Percentiles rank a stretch among this genome's conserved stretches.
Conservation (phyloP, 2,329 filamentous ascomycete species). For the Albophoma yamanashiensis region DNA sequence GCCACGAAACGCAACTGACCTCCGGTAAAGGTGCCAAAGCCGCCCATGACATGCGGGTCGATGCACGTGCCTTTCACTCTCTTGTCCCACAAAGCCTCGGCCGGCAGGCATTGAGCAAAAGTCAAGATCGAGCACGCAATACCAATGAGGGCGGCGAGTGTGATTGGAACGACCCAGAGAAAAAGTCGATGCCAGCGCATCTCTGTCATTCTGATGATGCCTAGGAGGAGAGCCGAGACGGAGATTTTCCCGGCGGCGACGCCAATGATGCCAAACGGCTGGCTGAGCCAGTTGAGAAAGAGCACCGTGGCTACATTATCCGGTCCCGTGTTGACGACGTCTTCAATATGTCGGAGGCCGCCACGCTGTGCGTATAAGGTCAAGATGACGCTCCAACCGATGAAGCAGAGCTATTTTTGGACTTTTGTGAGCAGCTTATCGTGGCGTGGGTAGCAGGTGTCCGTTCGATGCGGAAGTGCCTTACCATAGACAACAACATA, state of each 20-base stretch:
- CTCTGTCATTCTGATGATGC: conserved; percentile 8
- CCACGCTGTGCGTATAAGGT: conserved; percentile 9
- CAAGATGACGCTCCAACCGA: conserved; percentile 8
- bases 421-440: background rate
- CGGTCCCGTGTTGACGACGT: conserved; percentile 6
- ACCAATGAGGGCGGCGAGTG: conserved; percentile 7
- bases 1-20: conserved; percentile 1
- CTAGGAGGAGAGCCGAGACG: conserved; percentile 9
- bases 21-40: conserved; percentile 10
- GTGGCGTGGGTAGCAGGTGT: background rate
- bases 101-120: conserved; percentile 10
- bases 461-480: background rate
- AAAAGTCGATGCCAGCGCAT: conserved; percentile 10
- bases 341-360: conserved; percentile 7
- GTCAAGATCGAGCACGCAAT: conserved; percentile 10
- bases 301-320: conserved; percentile 10
- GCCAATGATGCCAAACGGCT: conserved; percentile 9
- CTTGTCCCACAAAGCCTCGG: conserved; percentile 9
- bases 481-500: conserved; percentile 9
- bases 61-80: conserved; percentile 8
- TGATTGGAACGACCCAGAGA: conserved; percentile 10
- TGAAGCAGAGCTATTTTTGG: conserved; percentile 6
- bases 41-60: conserved; percentile 8
- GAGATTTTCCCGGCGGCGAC: conserved; percentile 11
- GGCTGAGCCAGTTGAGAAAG: conserved; percentile 11